phyloP scores from a whole-genome alignment of 164 flowering plant species.

The Umbilicus rupestris region DNA sequence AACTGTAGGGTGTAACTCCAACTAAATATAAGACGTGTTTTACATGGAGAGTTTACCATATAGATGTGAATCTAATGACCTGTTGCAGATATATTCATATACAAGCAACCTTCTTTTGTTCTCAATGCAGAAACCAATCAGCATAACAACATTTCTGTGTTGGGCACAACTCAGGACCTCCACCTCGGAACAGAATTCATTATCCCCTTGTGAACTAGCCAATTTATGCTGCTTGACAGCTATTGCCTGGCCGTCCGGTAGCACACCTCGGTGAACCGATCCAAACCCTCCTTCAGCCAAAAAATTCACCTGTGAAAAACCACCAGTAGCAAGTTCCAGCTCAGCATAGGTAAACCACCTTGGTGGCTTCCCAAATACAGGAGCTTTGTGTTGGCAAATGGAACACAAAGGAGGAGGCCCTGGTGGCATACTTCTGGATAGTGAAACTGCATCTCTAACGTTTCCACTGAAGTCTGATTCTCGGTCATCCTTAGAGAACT shows the following conservation, averaged over 20 bases:
- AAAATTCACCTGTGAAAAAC: slow-evolving; percentile 54
- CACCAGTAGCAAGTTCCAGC: slow-evolving; percentile 58
- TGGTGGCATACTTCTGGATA: slow-evolving; percentile 32
- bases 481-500: slow-evolving; percentile 35
- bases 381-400: slow-evolving; percentile 55
- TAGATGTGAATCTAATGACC: slow-evolving; percentile 48
- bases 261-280: slow-evolving; percentile 51
- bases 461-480: slow-evolving; percentile 33
- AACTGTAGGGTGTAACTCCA: background rate
- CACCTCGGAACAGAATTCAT: slow-evolving; percentile 56
- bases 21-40: background rate
- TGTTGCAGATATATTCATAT: slow-evolving; percentile 51
- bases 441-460: slow-evolving; percentile 40
- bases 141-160: slow-evolving; percentile 55
- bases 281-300: slow-evolving; percentile 69
- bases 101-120: slow-evolving; percentile 41
- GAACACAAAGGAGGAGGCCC: slow-evolving; percentile 61
- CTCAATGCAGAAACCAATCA: slow-evolving; percentile 55
- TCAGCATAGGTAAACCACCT: slow-evolving; percentile 58
- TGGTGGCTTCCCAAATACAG: slow-evolving; percentile 61
- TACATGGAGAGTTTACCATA: slow-evolving; percentile 29
- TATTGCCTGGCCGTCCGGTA: slow-evolving; percentile 53
- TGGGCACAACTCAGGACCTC: slow-evolving; percentile 62
- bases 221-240: slow-evolving; percentile 62
- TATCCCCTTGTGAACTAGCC: slow-evolving; percentile 64